Conservation (phyloP, 345 rosid species). For the Linum usitatissimum region DNA sequence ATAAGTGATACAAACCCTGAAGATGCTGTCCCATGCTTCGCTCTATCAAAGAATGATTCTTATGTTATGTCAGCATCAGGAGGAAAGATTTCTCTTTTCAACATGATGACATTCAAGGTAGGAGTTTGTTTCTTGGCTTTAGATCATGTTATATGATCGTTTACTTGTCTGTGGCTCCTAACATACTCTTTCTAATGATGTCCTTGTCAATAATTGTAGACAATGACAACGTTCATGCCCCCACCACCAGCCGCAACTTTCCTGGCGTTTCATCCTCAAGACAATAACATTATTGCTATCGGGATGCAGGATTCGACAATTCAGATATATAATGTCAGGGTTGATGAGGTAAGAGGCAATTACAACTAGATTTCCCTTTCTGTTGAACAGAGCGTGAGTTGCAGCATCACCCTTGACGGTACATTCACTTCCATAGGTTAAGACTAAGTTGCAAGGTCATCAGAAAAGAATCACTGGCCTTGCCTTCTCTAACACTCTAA, state of each 20-base stretch:
- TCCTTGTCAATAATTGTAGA: conserved; percentile 30
- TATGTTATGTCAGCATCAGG: conserved; percentile 82
- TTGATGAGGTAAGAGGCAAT: conserved; percentile 43
- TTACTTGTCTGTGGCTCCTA: background rate
- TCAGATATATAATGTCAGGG: conserved; percentile 53
- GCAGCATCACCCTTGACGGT: background rate
- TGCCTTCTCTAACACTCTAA: conserved; percentile 58
- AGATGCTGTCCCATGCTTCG: conserved; percentile 76
- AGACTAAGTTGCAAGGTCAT: conserved; percentile 66
- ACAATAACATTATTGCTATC: conserved; percentile 64
- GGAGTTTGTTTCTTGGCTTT: conserved; percentile 6
- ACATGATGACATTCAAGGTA: conserved; percentile 75
- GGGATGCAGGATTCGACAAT: conserved; percentile 81
- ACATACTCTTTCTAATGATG: background rate
- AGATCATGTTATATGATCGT: background rate
- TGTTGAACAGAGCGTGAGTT: conserved; percentile 9
- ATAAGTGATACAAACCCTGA: conserved; percentile 49
- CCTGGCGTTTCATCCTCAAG: conserved; percentile 70
- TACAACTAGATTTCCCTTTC: conserved; percentile 1
- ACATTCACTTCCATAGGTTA: conserved; percentile 32
- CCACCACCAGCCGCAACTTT: conserved; percentile 79
- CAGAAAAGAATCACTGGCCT: conserved; percentile 84
- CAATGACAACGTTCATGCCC: conserved; percentile 68
- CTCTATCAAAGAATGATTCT: conserved; percentile 57
- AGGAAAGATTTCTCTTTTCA: conserved; percentile 55